phyloP scores from a whole-genome alignment of 495 filamentous ascomycete genomes.

The Hapsidospora chrysogenum region DNA sequence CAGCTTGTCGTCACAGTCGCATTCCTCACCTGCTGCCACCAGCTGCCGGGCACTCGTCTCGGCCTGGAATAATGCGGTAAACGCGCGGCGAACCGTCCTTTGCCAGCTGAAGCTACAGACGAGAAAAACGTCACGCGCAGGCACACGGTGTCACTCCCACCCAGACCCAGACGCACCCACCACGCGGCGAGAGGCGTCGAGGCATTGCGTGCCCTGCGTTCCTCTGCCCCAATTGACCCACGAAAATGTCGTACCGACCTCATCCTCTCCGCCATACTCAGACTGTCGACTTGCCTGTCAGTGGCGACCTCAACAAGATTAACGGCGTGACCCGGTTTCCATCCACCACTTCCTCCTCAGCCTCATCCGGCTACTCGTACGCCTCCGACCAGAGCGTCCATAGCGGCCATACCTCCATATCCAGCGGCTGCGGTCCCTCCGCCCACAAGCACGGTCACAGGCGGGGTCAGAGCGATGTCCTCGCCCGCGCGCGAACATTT shows the following conservation, averaged over 20 bases:
- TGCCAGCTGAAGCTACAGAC: too few relatives aligned
- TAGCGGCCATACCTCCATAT: slow-evolving; percentile 59
- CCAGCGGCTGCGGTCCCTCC: slow-evolving; percentile 37
- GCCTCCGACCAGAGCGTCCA: slow-evolving; percentile 55
- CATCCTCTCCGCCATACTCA: slow-evolving; percentile 46
- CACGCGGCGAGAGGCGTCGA: too few relatives aligned
- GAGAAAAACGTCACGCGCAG: too few relatives aligned
- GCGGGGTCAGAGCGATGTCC: slow-evolving; percentile 60
- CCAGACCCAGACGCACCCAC: too few relatives aligned
- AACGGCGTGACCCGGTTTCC: slow-evolving; percentile 9
- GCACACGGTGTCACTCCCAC: too few relatives aligned
- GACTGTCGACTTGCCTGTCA: slow-evolving; percentile 34
- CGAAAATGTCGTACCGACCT: slow-evolving; percentile 33
- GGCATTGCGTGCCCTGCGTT: too few relatives aligned
- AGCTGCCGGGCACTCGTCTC: too few relatives aligned
- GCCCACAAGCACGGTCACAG: slow-evolving; percentile 68
- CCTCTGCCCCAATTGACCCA: too few relatives aligned
- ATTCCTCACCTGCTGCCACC: too few relatives aligned
- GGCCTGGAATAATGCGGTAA: too few relatives aligned
- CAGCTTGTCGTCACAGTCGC: too few relatives aligned
- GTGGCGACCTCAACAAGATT: neutral
- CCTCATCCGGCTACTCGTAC: slow-evolving; percentile 61
- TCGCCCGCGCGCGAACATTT: slow-evolving; percentile 13
- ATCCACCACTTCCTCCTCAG: slow-evolving; percentile 58
- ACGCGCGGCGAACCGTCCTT: too few relatives aligned